Conservation (phyloP, 2,329 filamentous ascomycete genomes). For the Neopestalotiopsis sp. region DNA sequence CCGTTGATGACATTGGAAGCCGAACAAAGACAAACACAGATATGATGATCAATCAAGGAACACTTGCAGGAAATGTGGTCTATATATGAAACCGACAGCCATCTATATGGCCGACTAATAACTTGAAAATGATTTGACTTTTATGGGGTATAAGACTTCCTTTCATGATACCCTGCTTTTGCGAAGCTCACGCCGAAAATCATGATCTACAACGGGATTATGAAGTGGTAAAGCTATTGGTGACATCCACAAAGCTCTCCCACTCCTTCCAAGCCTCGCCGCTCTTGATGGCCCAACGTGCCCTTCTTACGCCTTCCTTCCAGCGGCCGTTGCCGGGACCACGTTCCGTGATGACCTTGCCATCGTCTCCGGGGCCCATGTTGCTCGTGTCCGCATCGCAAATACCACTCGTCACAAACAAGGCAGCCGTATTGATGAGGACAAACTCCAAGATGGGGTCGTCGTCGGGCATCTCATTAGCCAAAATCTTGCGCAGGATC, state of each 20-base stretch:
- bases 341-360: slow-evolving; percentile 77
- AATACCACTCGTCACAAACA: slow-evolving; percentile 84
- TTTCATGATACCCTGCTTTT: no score
- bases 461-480: slow-evolving; percentile 72
- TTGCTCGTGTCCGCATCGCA: slow-evolving; percentile 82
- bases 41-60: no score
- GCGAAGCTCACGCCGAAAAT: neutral
- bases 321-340: slow-evolving; percentile 87
- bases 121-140: no score
- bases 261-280: slow-evolving; percentile 86
- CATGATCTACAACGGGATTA: neutral
- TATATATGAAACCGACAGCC: no score
- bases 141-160: no score
- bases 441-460: slow-evolving; percentile 93
- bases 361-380: slow-evolving; percentile 82
- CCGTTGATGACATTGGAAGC: no score
- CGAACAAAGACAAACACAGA: no score
- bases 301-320: slow-evolving; percentile 92
- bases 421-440: slow-evolving; percentile 87
- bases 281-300: slow-evolving; percentile 85
- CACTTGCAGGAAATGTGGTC: no score
- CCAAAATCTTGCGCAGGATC: slow-evolving; percentile 79
- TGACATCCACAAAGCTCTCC: slow-evolving; percentile 82
- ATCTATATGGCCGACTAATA: no score
- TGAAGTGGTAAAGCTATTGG: slow-evolving; percentile 52